These are phyloP conservation scores for Lasiosphaeria hispida DNA, from an alignment of 495 filamentous ascomycete species.

Conservation along the genomic window DNA sequence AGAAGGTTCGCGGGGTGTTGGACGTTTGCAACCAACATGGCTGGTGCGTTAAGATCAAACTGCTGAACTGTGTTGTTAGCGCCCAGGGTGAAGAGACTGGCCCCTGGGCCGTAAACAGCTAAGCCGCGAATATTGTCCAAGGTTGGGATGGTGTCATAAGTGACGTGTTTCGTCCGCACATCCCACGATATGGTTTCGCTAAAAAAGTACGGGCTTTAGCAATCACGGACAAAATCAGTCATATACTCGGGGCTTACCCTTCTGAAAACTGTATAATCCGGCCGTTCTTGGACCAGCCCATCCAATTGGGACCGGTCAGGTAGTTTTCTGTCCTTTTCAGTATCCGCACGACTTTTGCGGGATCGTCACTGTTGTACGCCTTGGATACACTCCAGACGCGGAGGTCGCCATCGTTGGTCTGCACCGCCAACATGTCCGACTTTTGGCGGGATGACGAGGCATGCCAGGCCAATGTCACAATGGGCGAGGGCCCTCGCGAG, in stretches of 20 bases:
- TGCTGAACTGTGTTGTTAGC: conserved; percentile 88
- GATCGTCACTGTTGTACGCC: conserved; percentile 67
- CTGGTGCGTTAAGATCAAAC: conserved; percentile 82
- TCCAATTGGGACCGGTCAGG: conserved; percentile 82
- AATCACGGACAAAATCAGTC: neutral
- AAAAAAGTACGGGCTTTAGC: conserved; percentile 6
- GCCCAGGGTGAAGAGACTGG: conserved; percentile 88
- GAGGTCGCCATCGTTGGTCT: conserved; percentile 87
- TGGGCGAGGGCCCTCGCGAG: conserved; percentile 76
- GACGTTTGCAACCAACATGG: conserved; percentile 72
- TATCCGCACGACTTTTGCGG: conserved; percentile 81
- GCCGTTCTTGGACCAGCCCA: conserved; percentile 97
- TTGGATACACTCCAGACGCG: conserved; percentile 97
- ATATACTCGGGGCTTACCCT: conserved; percentile 60
- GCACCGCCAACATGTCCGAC: conserved; percentile 95
- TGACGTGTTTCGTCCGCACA: conserved; percentile 92
- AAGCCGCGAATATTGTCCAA: conserved; percentile 77
- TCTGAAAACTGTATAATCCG: conserved; percentile 91
- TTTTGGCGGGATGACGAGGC: conserved; percentile 95
- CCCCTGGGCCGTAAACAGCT: conserved; percentile 83
- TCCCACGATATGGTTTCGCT: conserved; percentile 95
- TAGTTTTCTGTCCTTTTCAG: conserved; percentile 76
- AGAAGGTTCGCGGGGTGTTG: conserved; percentile 75
- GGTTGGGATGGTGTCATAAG: conserved; percentile 83
- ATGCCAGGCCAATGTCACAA: conserved; percentile 92